Evolutionary conservation across 371 early-diverging fungal genomes (phyloP).

Genomic region (Mucor plumbeus): DNA sequence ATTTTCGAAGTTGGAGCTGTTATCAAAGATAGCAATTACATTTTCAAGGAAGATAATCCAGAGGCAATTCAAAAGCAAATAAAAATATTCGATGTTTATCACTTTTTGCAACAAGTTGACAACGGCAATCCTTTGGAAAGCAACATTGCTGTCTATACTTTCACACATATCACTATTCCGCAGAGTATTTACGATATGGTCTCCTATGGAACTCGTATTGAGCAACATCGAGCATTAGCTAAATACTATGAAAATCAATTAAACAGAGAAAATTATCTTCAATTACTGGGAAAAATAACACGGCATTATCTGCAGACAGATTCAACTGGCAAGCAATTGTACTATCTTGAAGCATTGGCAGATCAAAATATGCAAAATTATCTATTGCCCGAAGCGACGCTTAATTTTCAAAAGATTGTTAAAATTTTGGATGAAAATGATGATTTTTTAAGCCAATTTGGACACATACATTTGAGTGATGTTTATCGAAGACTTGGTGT

Average conservation of each 20-base stretch:
- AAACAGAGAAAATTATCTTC: slow-evolving; percentile 46
- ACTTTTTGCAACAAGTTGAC: slow-evolving; percentile 46
- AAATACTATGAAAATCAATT: slow-evolving; percentile 60
- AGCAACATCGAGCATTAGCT: slow-evolving; percentile 52
- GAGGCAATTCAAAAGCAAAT: slow-evolving; percentile 38
- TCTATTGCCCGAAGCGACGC: slow-evolving; percentile 55
- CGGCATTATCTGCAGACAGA: slow-evolving; percentile 64
- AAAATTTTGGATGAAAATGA: slow-evolving; percentile 52
- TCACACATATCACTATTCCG: slow-evolving; percentile 58
- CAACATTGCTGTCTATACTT: slow-evolving; percentile 40
- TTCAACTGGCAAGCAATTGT: slow-evolving; percentile 52
- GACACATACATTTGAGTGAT: slow-evolving; percentile 54
- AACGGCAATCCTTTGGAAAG: slow-evolving; percentile 33
- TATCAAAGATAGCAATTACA: slow-evolving; percentile 36
- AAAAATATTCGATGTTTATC: slow-evolving; percentile 51
- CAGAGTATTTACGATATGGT: slow-evolving; percentile 61
- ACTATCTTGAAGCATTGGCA: slow-evolving; percentile 59
- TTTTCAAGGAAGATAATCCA: slow-evolving; percentile 33
- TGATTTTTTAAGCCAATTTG: slow-evolving; percentile 40
- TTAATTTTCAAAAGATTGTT: slow-evolving; percentile 52
- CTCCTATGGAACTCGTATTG: slow-evolving; percentile 61
- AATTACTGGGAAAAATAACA: slow-evolving; percentile 55
- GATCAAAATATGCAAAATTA: slow-evolving; percentile 58
- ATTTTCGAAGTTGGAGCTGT: slow-evolving; percentile 54
- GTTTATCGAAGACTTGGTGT: slow-evolving; percentile 61